phyloP scores from a whole-genome alignment of 129 eudicot genomes.

The Mikania micrantha region DNA sequence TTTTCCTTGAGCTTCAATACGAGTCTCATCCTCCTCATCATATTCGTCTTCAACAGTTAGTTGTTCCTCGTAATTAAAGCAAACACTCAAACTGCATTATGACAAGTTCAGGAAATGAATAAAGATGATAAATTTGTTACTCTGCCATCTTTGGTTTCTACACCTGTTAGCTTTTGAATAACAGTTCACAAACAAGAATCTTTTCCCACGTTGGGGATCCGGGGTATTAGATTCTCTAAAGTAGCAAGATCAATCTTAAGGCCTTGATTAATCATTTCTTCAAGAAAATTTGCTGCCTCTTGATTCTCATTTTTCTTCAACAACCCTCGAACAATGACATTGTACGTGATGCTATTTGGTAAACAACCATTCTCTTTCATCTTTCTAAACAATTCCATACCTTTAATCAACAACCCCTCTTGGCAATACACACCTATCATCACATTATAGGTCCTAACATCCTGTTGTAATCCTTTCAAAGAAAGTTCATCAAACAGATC shows the following conservation, averaged over 20 bases:
- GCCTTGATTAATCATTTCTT: conserved; percentile 15
- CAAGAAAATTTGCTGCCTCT: conserved; percentile 4
- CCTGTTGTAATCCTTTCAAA: too few relatives aligned
- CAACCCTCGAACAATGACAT: conserved; percentile 14
- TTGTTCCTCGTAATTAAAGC: too few relatives aligned
- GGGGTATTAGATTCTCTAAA: conserved; percentile 5
- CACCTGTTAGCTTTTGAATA: neutral
- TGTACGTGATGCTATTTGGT: conserved; percentile 12
- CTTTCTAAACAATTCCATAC: conserved; percentile 4
- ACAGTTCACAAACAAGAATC: conserved; percentile 7
- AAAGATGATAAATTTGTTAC: neutral
- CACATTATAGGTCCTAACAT: too few relatives aligned
- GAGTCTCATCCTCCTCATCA: too few relatives aligned
- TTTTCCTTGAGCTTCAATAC: too few relatives aligned
- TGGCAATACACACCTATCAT: conserved; percentile 8
- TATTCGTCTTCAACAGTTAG: too few relatives aligned
- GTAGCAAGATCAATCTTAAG: conserved; percentile 13
- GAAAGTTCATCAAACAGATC: conserved; percentile 1
- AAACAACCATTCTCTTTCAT: conserved; percentile 19
- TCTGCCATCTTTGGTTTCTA: neutral
- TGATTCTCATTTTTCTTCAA: conserved; percentile 5
- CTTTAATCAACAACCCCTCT: conserved; percentile 6
- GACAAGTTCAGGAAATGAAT: too few relatives aligned
- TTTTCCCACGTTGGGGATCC: neutral
- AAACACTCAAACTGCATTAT: too few relatives aligned